Evolutionary conservation across 1,139 yeast genomes (phyloP).

Genomic region (Zhuliangozyma parablackwelliae): DNA sequence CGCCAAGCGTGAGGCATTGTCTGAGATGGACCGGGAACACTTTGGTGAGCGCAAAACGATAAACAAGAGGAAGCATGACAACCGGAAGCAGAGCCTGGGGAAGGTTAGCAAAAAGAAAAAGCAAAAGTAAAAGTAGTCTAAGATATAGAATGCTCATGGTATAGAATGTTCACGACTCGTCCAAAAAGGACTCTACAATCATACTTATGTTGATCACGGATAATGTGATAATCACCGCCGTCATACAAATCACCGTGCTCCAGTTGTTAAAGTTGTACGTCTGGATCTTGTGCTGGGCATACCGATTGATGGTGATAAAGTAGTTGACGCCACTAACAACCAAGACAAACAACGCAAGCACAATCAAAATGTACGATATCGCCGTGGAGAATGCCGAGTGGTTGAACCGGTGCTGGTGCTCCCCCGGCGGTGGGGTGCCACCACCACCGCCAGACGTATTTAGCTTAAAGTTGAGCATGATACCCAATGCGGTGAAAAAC

Average conservation of each 20-base stretch:
- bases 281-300: slow-evolving; percentile 38
- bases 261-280: slow-evolving; percentile 36
- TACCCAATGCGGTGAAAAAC: slow-evolving; percentile 49
- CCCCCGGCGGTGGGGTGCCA: slow-evolving; percentile 4
- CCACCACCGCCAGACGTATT: slow-evolving; percentile 22
- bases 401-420: slow-evolving; percentile 6
- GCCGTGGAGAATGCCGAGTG: slow-evolving; percentile 24
- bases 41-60: slow-evolving; percentile 72
- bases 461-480: slow-evolving; percentile 47
- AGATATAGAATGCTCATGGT: background rate
- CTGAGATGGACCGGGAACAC: slow-evolving; percentile 90
- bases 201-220: slow-evolving; percentile 42
- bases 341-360: slow-evolving; percentile 38
- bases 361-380: slow-evolving; percentile 36
- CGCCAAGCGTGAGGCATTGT: slow-evolving; percentile 83
- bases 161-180: background rate
- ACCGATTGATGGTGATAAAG: slow-evolving; percentile 41
- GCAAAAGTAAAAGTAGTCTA: slow-evolving; percentile 4
- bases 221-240: slow-evolving; percentile 35
- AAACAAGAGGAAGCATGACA: slow-evolving; percentile 46
- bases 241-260: slow-evolving; percentile 36
- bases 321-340: slow-evolving; percentile 43
- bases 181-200: slow-evolving; percentile 32
- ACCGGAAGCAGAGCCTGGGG: slow-evolving; percentile 2
- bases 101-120: background rate